phyloP scores from a whole-genome alignment of 495 filamentous ascomycete genomes.

The Saxophila tyrrhenica region DNA sequence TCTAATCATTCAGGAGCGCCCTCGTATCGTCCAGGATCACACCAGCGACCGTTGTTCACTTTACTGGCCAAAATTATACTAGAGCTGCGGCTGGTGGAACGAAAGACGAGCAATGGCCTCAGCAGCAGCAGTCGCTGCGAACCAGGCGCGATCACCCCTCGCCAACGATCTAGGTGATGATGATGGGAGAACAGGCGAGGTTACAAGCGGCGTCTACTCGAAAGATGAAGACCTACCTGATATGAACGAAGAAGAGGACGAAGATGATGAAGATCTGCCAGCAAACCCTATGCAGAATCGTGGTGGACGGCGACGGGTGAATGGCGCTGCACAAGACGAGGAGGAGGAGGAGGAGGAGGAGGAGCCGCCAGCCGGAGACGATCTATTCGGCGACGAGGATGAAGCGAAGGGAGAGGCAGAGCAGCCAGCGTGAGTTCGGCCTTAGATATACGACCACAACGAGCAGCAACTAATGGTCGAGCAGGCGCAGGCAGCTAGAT shows the following conservation, averaged over 20 bases:
- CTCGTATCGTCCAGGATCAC: no score
- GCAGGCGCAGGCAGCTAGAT: constrained; percentile 47
- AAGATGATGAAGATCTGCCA: constrained; percentile 22
- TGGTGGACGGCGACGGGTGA: not conserved
- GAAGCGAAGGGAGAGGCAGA: constrained; percentile 11
- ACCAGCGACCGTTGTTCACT: no score
- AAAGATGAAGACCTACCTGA: constrained; percentile 5
- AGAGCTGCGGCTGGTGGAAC: no score
- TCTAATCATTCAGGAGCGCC: no score
- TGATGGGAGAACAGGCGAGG: constrained; percentile 17
- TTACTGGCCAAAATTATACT: no score
- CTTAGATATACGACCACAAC: constrained; percentile 11
- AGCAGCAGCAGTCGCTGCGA: constrained; percentile 20
- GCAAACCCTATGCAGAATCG: not conserved
- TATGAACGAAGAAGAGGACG: constrained; percentile 15
- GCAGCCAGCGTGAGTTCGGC: constrained; percentile 7
- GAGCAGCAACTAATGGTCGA: constrained; percentile 19
- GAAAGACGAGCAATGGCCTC: no score
- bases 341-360: not conserved
- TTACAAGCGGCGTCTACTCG: constrained; percentile 13
- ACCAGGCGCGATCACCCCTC: constrained; percentile 12
- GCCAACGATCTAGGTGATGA: constrained; percentile 23
- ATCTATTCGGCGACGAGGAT: constrained; percentile 11
- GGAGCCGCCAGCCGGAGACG: not conserved
- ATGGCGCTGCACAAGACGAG: constrained; percentile 10